These are phyloP conservation scores for Scutellaria galericulata DNA, from an alignment of 257 asterid genomes.

Conservation along the genomic window DNA sequence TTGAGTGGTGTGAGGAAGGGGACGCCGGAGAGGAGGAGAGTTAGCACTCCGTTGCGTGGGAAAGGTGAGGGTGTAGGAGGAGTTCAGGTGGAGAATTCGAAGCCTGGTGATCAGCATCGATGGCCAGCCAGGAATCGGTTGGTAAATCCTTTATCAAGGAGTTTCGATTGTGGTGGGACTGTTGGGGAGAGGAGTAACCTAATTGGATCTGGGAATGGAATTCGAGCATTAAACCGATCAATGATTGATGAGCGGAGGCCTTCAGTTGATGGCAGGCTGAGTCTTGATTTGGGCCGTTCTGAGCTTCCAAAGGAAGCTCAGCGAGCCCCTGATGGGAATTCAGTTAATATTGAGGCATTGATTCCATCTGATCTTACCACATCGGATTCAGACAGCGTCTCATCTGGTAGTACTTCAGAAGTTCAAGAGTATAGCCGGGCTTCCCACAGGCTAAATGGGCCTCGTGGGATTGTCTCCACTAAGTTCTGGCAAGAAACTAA, in stretches of 20 bases:
- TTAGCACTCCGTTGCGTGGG: constrained; percentile 62
- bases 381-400: constrained; percentile 93
- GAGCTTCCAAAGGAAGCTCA: constrained; percentile 56
- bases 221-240: constrained; percentile 59
- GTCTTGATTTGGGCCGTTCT: constrained; percentile 65
- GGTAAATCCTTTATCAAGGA: constrained; percentile 64
- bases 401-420: constrained; percentile 92
- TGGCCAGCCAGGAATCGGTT: constrained; percentile 82
- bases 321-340: constrained; percentile 49
- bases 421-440: constrained; percentile 60
- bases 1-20: constrained; percentile 66
- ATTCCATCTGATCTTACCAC: constrained; percentile 66
- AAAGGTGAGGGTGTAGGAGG: constrained; percentile 62
- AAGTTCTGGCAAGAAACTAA: constrained; percentile 98
- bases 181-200: constrained; percentile 54
- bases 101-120: constrained; percentile 74
- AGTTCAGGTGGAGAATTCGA: constrained; percentile 69
- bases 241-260: constrained; percentile 79
- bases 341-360: constrained; percentile 51
- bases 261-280: constrained; percentile 66
- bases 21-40: constrained; percentile 80
- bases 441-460: constrained; percentile 49
- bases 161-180: constrained; percentile 62
- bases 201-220: constrained; percentile 61
- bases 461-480: constrained; percentile 76